Evolutionary conservation across 306 rosid species (phyloP), one percentile per base, ranked within the genome.

Genomic region (Corylus heterophylla): DNA sequence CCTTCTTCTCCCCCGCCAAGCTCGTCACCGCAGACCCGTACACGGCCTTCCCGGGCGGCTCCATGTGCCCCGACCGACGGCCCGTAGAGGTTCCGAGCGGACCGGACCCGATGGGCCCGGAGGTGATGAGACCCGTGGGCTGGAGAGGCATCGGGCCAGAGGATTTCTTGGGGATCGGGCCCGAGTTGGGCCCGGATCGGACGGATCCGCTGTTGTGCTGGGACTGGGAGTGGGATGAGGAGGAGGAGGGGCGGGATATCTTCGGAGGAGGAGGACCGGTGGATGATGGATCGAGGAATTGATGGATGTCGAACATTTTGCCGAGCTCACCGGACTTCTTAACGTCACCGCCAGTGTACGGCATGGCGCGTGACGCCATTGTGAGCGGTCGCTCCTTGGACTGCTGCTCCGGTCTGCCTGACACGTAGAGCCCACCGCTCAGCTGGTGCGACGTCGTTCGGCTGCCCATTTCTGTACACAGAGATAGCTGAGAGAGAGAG

Each of bases 251-350:
- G 2, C 93, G 91, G 25, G 91, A 76, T 48, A 85, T 80, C 75
- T 90, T 92, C 0, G 69, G 55, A 8, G 78, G 76, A 51, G 88
- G 83, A 37, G 78, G 88, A 5, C 35, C 83, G 27, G 63, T 4
- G 51, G 82, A 54, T 5, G 80, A 37, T 45, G 86, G 63, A 58
- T 87, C 92, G 0, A 76, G 27, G 18, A 76, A 49, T 49, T 49
- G 80, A 0, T 92, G 96, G 59, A 95, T 89, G 51, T 93, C 98
- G 56, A 95, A 88, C 99, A 95, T 95, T 87, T 89, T 95, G 0
- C 86, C 98, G 0, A 95, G 97, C 77, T 95, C 99, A 0, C 98
- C 99, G 45, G 99, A 95, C 76, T 95, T 95, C 84, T 93, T 93
- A 0, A 92, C 83, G 92, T 95, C 99, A 2, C 99, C 98, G 74